Percentiles rank a stretch among this genome's conserved stretches.
Conservation (phyloP, 306 rosid species). For the Gynostemma pentaphyllum region DNA sequence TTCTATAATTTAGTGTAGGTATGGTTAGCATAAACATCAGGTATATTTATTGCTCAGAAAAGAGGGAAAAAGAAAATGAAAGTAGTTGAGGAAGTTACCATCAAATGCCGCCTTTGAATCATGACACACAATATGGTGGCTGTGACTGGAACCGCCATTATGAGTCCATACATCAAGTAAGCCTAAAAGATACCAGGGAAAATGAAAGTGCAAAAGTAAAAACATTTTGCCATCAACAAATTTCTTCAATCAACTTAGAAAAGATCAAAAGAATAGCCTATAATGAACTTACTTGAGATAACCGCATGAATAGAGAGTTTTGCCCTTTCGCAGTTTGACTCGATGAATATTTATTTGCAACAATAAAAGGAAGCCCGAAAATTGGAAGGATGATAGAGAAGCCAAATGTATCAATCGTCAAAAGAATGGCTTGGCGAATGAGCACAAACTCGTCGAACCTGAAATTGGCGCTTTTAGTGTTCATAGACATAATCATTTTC, state of each 20-base stretch:
- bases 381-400: conserved; percentile 84
- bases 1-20: too few species aligned
- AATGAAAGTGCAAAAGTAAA: not conserved
- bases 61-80: not conserved
- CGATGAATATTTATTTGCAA: conserved; percentile 17
- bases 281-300: conserved; percentile 57
- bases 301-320: conserved; percentile 27
- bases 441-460: conserved; percentile 89
- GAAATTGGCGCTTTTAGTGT: conserved; percentile 14
- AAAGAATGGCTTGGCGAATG: conserved; percentile 82
- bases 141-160: conserved; percentile 48
- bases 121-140: conserved; percentile 71
- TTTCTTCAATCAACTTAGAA: not conserved
- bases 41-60: too few species aligned
- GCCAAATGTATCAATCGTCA: conserved; percentile 76
- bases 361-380: conserved; percentile 72
- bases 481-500: too few species aligned
- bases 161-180: conserved; percentile 61
- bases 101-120: conserved; percentile 87
- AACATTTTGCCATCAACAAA: not conserved
- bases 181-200: conserved; percentile 31
- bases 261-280: not conserved
- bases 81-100: conserved; percentile 37
- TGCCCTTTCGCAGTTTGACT: conserved; percentile 24
- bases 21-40: too few species aligned